Evolutionary conservation across 2,329 filamentous ascomycete species (phyloP).

Genomic region (Beauveria brongniartii): DNA sequence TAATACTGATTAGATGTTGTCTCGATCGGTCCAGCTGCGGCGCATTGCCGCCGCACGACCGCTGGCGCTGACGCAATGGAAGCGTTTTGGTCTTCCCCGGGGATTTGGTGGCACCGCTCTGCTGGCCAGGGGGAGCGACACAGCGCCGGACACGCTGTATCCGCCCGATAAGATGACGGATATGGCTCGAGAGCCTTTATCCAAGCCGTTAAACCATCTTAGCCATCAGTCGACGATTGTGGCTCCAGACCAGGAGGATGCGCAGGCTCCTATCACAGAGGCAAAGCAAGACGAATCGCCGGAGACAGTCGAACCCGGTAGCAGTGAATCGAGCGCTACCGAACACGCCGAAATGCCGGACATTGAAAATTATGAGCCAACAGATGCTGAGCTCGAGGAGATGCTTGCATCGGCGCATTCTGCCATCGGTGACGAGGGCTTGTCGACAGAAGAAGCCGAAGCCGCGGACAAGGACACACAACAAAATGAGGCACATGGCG

Average conservation of each 20-base stretch:
- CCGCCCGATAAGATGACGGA: constrained; percentile 20
- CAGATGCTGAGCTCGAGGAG: not conserved
- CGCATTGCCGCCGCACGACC: constrained; percentile 1
- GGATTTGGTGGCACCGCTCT: not conserved
- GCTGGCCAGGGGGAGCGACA: not conserved
- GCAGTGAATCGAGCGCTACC: not conserved
- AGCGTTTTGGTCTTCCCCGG: not conserved
- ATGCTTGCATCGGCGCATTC: not conserved
- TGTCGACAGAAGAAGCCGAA: not conserved
- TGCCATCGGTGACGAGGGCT: not conserved
- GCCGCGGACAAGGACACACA: not conserved
- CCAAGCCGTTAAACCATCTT: not conserved
- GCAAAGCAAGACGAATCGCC: not conserved
- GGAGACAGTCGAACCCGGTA: not conserved
- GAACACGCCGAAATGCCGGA: constrained; percentile 1
- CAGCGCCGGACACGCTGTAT: not conserved
- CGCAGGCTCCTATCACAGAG: not conserved
- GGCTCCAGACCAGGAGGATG: not conserved
- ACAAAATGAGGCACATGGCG: not conserved
- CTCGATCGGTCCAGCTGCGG: not conserved
- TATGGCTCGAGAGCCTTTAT: constrained; percentile 15
- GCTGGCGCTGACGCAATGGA: not conserved
- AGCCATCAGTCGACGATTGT: not conserved
- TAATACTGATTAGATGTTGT: constrained; percentile 2
- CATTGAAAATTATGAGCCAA: constrained; percentile 6